phyloP scores from a whole-genome alignment of 2,329 filamentous ascomycete genomes.

The Cercospora brassicicola region DNA sequence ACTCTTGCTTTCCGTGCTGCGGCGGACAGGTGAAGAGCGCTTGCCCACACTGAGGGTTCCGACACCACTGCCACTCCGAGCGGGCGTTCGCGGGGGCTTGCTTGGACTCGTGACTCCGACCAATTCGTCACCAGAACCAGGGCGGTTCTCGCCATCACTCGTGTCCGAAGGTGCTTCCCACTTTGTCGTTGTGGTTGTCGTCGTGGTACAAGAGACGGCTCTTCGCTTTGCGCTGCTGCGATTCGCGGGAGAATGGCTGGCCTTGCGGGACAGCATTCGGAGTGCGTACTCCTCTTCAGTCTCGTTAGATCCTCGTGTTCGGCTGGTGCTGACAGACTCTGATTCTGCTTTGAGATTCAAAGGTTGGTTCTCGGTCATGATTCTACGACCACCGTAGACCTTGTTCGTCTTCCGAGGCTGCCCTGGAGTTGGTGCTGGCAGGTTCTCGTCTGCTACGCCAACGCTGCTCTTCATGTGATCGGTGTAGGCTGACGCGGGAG shows the following conservation, averaged over 20 bases:
- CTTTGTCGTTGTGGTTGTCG: slow-evolving; percentile 61
- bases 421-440: slow-evolving; percentile 91
- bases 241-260: slow-evolving; percentile 58
- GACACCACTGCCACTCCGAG: slow-evolving; percentile 45
- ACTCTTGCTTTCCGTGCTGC: slow-evolving; percentile 51
- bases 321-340: slow-evolving; percentile 62
- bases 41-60: slow-evolving; percentile 50
- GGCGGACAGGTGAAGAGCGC: slow-evolving; percentile 47
- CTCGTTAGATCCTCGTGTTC: slow-evolving; percentile 66
- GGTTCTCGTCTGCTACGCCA: slow-evolving; percentile 79
- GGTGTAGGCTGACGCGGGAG: slow-evolving; percentile 45
- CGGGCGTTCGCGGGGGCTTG: slow-evolving; percentile 48
- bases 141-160: slow-evolving; percentile 50
- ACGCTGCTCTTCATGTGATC: slow-evolving; percentile 48
- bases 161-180: slow-evolving; percentile 47
- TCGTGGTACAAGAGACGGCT: slow-evolving; percentile 73
- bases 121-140: slow-evolving; percentile 30
- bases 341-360: slow-evolving; percentile 56
- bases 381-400: slow-evolving; percentile 67
- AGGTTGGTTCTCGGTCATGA: slow-evolving; percentile 47
- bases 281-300: slow-evolving; percentile 84
- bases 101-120: slow-evolving; percentile 31
- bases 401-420: slow-evolving; percentile 88
- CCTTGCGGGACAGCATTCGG: slow-evolving; percentile 68
- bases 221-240: slow-evolving; percentile 61